These are phyloP conservation scores for Trichomonas gallinae DNA, from an alignment of 208 protist species.

Conservation along the genomic window DNA sequence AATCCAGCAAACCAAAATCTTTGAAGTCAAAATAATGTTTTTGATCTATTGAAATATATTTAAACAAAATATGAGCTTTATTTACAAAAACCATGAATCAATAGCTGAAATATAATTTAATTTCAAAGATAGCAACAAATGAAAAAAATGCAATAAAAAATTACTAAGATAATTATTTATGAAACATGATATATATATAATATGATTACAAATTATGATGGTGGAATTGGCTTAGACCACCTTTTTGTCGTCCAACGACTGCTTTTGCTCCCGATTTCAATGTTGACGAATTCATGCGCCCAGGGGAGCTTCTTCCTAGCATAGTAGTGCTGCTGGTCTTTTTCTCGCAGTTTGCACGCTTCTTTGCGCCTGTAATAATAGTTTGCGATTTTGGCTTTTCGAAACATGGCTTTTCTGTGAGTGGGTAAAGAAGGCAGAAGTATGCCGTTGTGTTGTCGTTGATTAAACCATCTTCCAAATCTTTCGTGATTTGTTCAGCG, in stretches of 20 bases:
- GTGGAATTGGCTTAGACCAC: neutral
- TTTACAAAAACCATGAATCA: too few relatives aligned
- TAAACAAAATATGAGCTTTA: too few relatives aligned
- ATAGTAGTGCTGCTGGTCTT: neutral
- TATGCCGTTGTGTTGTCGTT: neutral
- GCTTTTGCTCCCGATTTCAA: neutral
- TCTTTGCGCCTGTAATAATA: neutral
- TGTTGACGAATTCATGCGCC: neutral
- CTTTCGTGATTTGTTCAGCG: neutral
- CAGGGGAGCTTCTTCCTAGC: neutral
- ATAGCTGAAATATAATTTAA: too few relatives aligned
- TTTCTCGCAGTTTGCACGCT: neutral
- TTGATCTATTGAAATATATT: too few relatives aligned
- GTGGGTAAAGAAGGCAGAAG: neutral
- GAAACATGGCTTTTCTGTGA: neutral
- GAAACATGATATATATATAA: too few relatives aligned
- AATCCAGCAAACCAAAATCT: too few relatives aligned
- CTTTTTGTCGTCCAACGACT: neutral
- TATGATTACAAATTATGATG: neutral
- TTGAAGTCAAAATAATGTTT: too few relatives aligned
- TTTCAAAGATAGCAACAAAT: too few relatives aligned
- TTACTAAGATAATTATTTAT: too few relatives aligned
- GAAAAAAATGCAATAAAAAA: too few relatives aligned
- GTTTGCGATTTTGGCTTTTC: neutral
- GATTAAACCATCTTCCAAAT: neutral